phyloP scores from a whole-genome alignment of 805 yeast species.

The Starmerella floris region DNA sequence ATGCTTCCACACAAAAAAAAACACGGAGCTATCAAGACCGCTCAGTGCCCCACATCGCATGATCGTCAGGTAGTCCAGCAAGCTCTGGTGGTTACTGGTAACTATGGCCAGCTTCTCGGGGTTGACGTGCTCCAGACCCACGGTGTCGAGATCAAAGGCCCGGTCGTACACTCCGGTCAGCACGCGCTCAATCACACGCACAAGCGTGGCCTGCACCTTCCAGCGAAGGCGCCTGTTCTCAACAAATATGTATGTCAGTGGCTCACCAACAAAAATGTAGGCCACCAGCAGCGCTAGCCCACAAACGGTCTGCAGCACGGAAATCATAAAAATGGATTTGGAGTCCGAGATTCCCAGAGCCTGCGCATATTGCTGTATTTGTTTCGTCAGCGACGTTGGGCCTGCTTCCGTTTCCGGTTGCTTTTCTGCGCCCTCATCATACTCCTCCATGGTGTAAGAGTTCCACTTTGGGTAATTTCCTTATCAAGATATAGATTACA shows the following conservation, averaged over 20 bases:
- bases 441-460: too few species aligned
- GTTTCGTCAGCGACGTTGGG: not conserved
- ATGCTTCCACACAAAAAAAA: conserved; percentile 28
- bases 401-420: too few species aligned
- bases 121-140: conserved; percentile 15
- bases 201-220: conserved; percentile 9
- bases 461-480: too few species aligned
- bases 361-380: not conserved
- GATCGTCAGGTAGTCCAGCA: conserved; percentile 53
- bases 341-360: not conserved
- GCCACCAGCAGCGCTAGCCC: not conserved
- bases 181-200: conserved; percentile 2
- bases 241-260: conserved; percentile 1
- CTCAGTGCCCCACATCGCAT: conserved; percentile 25
- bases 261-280: conserved; percentile 6
- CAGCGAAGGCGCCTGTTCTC: conserved; percentile 6
- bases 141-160: conserved; percentile 6
- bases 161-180: conserved; percentile 2
- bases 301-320: not conserved
- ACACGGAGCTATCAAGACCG: conserved; percentile 27
- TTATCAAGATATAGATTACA: too few species aligned
- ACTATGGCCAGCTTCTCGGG: conserved; percentile 27
- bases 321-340: not conserved
- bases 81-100: conserved; percentile 50
- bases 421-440: too few species aligned